A percentile compares a stretch with the other conserved stretches of the same genome.
Evolutionary conservation across 768 basidiomycete species (phyloP).

Genomic region (Russula emetica): DNA sequence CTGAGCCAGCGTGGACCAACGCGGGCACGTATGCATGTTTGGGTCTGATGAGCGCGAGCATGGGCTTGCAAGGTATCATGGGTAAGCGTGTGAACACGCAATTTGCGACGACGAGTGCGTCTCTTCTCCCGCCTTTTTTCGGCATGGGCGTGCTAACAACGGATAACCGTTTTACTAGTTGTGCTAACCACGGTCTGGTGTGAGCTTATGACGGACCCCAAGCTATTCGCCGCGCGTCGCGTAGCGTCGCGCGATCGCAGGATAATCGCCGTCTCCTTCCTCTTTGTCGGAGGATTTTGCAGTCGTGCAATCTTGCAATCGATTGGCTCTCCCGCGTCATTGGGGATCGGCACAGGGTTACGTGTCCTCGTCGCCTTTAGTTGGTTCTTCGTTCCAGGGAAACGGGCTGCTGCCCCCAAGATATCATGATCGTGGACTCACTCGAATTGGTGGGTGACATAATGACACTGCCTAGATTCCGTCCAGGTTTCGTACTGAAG

Average conservation of each 20-base stretch:
- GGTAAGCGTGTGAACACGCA: constrained; percentile 77
- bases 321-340: constrained; percentile 56
- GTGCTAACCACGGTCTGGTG: constrained; percentile 88
- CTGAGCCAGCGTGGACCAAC: constrained; percentile 67
- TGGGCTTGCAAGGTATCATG: constrained; percentile 85
- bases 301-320: constrained; percentile 55
- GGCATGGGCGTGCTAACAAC: not conserved
- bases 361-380: constrained; percentile 55
- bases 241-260: constrained; percentile 68
- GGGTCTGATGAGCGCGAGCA: constrained; percentile 71
- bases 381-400: constrained; percentile 62
- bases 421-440: not conserved
- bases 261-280: constrained; percentile 55
- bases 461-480: not conserved
- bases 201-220: constrained; percentile 78
- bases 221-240: constrained; percentile 56
- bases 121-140: not conserved
- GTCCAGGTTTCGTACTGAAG: not conserved
- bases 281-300: constrained; percentile 74
- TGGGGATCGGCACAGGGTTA: constrained; percentile 64
- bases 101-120: constrained; percentile 71
- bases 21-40: constrained; percentile 62
- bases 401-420: constrained; percentile 24
- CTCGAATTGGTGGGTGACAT: not conserved
- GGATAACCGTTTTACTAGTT: constrained; percentile 39